These are phyloP conservation scores for Penicillium malachiteum DNA, from an alignment of 495 filamentous ascomycete species.

Conservation along the genomic window DNA sequence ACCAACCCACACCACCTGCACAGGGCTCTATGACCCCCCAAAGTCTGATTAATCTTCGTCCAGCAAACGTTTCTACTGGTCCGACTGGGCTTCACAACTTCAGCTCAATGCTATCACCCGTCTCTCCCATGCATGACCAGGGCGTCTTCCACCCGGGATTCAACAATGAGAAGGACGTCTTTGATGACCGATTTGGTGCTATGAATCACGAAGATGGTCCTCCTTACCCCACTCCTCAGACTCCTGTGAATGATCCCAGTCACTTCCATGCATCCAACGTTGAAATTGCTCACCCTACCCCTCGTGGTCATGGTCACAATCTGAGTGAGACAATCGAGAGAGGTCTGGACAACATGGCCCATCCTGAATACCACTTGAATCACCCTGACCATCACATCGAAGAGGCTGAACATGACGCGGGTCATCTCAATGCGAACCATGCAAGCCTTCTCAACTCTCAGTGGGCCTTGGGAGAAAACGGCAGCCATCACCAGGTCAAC, in stretches of 20 bases:
- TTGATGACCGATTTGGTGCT: constrained; percentile 22
- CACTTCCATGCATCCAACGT: constrained; percentile 48
- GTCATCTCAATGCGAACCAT: constrained; percentile 23
- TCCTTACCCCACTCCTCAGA: constrained; percentile 30
- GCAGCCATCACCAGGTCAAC: constrained; percentile 20
- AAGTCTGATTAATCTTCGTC: constrained; percentile 42
- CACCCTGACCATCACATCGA: constrained; percentile 69
- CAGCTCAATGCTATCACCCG: constrained; percentile 44
- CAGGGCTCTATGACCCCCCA: constrained; percentile 46
- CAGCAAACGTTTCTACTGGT: constrained; percentile 28
- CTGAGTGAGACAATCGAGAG: constrained; percentile 73
- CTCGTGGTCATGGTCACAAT: constrained; percentile 63
- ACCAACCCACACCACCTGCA: constrained; percentile 45
- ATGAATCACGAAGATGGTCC: constrained; percentile 28
- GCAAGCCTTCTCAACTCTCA: constrained; percentile 39
- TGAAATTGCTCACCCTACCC: constrained; percentile 64
- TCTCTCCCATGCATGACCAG: constrained; percentile 45
- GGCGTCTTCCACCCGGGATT: constrained; percentile 34
- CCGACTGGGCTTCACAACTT: constrained; percentile 38
- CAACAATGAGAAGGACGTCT: constrained; percentile 32
- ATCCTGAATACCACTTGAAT: constrained; percentile 72
- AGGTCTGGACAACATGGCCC: constrained; percentile 74
- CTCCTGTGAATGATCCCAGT: constrained; percentile 38
- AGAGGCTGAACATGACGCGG: constrained; percentile 53
- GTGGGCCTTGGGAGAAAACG: constrained; percentile 38